phyloP scores from a whole-genome alignment of 2,329 filamentous ascomycete genomes.

The Chrysoporthe puriensis region DNA sequence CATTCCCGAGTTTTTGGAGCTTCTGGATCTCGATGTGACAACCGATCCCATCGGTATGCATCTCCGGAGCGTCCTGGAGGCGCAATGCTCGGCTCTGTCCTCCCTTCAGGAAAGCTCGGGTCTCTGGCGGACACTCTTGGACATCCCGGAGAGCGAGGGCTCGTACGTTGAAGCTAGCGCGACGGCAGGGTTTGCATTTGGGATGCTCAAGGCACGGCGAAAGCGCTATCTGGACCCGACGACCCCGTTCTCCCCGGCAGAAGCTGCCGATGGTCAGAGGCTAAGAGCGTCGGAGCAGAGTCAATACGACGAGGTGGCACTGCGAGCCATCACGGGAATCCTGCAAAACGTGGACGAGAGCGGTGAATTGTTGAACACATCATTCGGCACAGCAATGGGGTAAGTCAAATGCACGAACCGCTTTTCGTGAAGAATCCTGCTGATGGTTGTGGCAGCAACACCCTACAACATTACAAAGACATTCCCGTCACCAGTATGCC shows the following conservation, averaged over 20 bases:
- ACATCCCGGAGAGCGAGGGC: constrained; percentile 66
- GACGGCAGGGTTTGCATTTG: constrained; percentile 80
- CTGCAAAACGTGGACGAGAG: constrained; percentile 65
- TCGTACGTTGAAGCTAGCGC: constrained; percentile 79
- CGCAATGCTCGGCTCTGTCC: constrained; percentile 69
- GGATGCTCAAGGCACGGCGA: constrained; percentile 73
- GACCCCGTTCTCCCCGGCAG: constrained; percentile 20
- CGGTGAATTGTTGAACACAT: constrained; percentile 74
- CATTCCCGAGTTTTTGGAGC: constrained; percentile 80
- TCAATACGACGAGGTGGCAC: constrained; percentile 59
- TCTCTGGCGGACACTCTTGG: constrained; percentile 75
- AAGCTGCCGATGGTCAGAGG: constrained; percentile 24
- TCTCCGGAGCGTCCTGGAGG: constrained; percentile 65
- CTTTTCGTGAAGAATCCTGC: background rate
- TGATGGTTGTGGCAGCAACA: constrained; percentile 40
- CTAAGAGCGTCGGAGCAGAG: constrained; percentile 12
- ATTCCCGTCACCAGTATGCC: constrained; percentile 81
- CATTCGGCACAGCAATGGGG: constrained; percentile 81
- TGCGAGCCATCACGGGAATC: constrained; percentile 69
- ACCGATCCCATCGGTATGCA: constrained; percentile 66
- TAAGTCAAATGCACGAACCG: background rate
- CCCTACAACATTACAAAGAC: constrained; percentile 75
- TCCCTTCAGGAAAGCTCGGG: constrained; percentile 64
- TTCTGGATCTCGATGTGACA: constrained; percentile 62
- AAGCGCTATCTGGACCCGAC: constrained; percentile 69